Conservation (phyloP, 495 filamentous ascomycete species). For the Aspergillus conjunctus region DNA sequence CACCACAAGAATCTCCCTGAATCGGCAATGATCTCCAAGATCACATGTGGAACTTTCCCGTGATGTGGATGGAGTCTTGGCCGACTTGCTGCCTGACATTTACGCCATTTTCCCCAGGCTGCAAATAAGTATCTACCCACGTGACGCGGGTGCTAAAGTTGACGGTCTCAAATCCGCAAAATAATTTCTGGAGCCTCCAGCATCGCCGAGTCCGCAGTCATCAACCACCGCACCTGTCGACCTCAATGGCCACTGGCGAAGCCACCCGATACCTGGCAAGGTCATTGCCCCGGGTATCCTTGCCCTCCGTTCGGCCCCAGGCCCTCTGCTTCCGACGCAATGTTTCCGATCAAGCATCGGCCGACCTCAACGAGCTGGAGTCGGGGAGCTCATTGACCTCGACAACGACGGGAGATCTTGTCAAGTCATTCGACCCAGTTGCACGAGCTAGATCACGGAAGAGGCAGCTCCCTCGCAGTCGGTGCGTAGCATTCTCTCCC, state of each 20-base stretch:
- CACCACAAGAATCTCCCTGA: no score
- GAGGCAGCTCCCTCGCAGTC: slow-evolving; percentile 64
- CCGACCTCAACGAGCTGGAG: slow-evolving; percentile 42
- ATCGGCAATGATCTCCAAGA: slow-evolving; percentile 21
- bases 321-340: slow-evolving; percentile 45
- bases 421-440: slow-evolving; percentile 59
- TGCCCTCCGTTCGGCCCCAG: slow-evolving; percentile 39
- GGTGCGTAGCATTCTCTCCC: slow-evolving; percentile 46
- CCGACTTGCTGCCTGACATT: slow-evolving; percentile 6
- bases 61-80: slow-evolving; percentile 5
- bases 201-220: slow-evolving; percentile 18
- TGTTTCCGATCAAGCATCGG: slow-evolving; percentile 49
- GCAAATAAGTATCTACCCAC: background rate
- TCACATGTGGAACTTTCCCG: slow-evolving; percentile 22
- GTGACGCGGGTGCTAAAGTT: slow-evolving; percentile 24
- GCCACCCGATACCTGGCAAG: slow-evolving; percentile 47
- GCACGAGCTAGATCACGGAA: slow-evolving; percentile 52
- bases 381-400: slow-evolving; percentile 36
- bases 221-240: slow-evolving; percentile 25
- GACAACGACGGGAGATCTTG: slow-evolving; percentile 27
- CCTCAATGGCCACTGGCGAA: slow-evolving; percentile 47
- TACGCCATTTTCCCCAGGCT: slow-evolving; percentile 19
- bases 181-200: slow-evolving; percentile 40
- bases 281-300: slow-evolving; percentile 44
- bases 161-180: slow-evolving; percentile 29